phyloP scores from a whole-genome alignment of 306 rosid species.

The Castanea crenata region DNA sequence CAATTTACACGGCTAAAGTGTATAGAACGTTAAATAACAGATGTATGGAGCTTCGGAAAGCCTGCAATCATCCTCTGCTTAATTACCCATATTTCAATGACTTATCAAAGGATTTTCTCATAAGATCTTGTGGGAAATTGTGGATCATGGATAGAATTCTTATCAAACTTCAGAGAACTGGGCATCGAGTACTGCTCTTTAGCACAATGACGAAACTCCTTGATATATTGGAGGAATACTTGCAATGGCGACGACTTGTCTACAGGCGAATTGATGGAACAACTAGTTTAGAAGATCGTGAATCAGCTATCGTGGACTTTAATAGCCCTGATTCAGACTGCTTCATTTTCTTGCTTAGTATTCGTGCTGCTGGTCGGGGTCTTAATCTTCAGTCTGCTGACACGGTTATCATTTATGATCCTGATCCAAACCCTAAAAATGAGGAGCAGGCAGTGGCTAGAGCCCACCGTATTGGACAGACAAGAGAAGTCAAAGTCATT shows the following conservation, averaged over 20 bases:
- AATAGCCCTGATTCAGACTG: slow-evolving; percentile 74
- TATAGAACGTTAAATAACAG: slow-evolving; percentile 88
- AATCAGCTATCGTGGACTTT: slow-evolving; percentile 92
- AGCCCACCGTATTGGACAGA: slow-evolving; percentile 99
- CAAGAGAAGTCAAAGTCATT: slow-evolving; percentile 88
- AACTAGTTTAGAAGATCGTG: slow-evolving; percentile 96
- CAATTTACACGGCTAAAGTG: slow-evolving; percentile 67
- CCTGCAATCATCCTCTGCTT: slow-evolving; percentile 94
- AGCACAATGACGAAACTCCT: slow-evolving; percentile 98
- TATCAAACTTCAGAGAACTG: slow-evolving; percentile 88
- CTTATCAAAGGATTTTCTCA: slow-evolving; percentile 62
- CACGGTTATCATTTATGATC: slow-evolving; percentile 95
- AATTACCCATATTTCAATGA: slow-evolving; percentile 75
- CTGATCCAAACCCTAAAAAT: slow-evolving; percentile 98
- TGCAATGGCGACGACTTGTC: slow-evolving; percentile 85
- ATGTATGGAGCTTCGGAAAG: slow-evolving; percentile 96
- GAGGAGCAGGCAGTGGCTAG: slow-evolving; percentile 99
- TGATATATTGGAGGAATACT: slow-evolving; percentile 89
- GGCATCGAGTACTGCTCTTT: slow-evolving; percentile 92
- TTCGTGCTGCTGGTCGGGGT: slow-evolving; percentile 98
- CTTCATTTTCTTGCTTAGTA: slow-evolving; percentile 97
- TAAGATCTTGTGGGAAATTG: slow-evolving; percentile 88
- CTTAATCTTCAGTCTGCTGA: slow-evolving; percentile 99
- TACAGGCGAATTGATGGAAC: slow-evolving; percentile 96
- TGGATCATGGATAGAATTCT: slow-evolving; percentile 96